Percentiles rank a stretch among this genome's conserved stretches.
These are phyloP conservation scores for Lentinula aciculospora DNA, from an alignment of 768 basidiomycete genomes.

Conservation along the genomic window DNA sequence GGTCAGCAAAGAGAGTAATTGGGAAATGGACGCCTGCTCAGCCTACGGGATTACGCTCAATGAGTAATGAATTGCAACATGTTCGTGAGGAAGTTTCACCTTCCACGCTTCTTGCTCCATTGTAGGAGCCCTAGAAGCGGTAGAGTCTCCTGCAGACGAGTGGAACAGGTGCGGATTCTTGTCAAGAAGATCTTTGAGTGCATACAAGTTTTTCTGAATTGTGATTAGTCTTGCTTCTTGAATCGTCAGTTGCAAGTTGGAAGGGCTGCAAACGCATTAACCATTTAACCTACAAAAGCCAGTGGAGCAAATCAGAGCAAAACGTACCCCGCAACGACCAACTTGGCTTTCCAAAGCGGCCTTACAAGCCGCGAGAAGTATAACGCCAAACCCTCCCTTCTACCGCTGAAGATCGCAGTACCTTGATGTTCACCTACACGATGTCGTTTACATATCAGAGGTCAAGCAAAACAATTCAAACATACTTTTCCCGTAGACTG, in stretches of 20 bases:
- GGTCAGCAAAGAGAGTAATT: constrained; percentile 66
- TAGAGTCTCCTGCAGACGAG: constrained; percentile 67
- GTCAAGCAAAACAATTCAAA: constrained; percentile 3
- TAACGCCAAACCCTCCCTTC: constrained; percentile 82
- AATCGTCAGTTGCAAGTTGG: constrained; percentile 51
- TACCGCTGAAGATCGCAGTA: constrained; percentile 76
- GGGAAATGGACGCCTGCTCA: constrained; percentile 78
- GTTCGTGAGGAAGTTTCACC: constrained; percentile 31
- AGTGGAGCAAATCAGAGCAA: constrained; percentile 8
- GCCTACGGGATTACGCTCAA: constrained; percentile 40
- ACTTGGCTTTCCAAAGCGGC: constrained; percentile 81
- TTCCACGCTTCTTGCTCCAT: constrained; percentile 88
- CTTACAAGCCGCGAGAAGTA: constrained; percentile 83
- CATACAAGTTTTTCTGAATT: constrained; percentile 76
- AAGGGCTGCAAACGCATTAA: not conserved
- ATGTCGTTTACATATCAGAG: not conserved
- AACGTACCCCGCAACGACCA: constrained; percentile 60
- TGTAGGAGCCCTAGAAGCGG: constrained; percentile 48
- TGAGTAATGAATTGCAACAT: not conserved
- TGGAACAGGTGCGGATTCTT: constrained; percentile 85
- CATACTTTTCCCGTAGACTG: constrained; percentile 72
- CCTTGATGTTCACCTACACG: constrained; percentile 59
- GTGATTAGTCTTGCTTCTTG: constrained; percentile 56
- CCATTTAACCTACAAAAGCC: not conserved
- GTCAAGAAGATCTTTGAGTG: constrained; percentile 70